These are phyloP conservation scores for Cnidoscolus chayamansa DNA, from an alignment of 441 rosid species.

Conservation along the genomic window DNA sequence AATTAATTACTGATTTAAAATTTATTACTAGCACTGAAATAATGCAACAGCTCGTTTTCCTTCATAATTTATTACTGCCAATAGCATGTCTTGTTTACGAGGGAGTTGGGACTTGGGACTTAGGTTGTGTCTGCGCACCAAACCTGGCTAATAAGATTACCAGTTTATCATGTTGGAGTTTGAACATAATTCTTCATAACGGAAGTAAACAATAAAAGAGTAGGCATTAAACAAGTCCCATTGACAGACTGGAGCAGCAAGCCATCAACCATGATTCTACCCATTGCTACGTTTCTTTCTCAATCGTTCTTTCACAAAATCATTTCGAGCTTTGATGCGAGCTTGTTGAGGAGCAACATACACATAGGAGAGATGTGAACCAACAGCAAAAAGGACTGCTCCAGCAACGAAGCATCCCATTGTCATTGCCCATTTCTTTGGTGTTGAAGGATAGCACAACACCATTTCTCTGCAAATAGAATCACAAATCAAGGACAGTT, in stretches of 20 bases:
- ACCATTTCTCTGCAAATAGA: slow-evolving; percentile 31
- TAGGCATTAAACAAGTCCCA: not conserved
- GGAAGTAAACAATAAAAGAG: not conserved
- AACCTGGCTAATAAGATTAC: too few species aligned
- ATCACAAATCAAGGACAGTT: not conserved
- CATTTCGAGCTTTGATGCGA: slow-evolving; percentile 67
- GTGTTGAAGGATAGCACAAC: slow-evolving; percentile 56
- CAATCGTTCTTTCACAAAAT: slow-evolving; percentile 52
- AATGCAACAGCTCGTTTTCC: too few species aligned
- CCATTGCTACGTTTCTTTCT: slow-evolving; percentile 49
- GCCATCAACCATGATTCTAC: slow-evolving; percentile 8
- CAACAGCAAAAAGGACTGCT: slow-evolving; percentile 43
- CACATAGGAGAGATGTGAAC: slow-evolving; percentile 42
- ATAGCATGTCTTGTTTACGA: too few species aligned
- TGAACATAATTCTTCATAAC: not conserved
- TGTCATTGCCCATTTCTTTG: slow-evolving; percentile 53
- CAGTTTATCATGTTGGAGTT: too few species aligned
- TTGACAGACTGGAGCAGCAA: not conserved
- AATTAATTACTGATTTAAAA: too few species aligned
- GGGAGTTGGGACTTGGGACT: too few species aligned
- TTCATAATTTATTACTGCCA: too few species aligned
- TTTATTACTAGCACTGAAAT: too few species aligned
- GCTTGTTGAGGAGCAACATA: slow-evolving; percentile 67
- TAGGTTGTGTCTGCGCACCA: too few species aligned
- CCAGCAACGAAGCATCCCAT: slow-evolving; percentile 53